phyloP scores from a whole-genome alignment of 306 rosid species.

The Fragaria vesca region DNA sequence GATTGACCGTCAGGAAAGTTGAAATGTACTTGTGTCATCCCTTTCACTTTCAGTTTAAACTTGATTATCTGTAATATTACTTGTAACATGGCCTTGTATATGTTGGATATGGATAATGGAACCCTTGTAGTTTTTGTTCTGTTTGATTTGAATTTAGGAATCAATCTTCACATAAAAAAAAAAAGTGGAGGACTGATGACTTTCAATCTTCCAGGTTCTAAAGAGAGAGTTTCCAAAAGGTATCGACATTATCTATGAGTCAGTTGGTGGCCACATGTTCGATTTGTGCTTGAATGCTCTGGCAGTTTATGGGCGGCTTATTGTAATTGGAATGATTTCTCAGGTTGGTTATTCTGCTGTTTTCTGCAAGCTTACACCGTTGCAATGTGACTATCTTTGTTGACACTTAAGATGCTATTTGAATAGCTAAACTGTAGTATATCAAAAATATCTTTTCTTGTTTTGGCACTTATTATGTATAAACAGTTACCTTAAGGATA shows the following conservation, averaged over 20 bases:
- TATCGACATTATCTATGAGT: constrained; percentile 83
- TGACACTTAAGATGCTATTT: not conserved
- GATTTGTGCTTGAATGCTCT: constrained; percentile 81
- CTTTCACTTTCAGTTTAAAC: not conserved
- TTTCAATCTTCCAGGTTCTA: constrained; percentile 56
- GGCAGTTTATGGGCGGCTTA: constrained; percentile 74
- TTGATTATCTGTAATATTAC: too few species aligned
- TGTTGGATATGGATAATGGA: not conserved
- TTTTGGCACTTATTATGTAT: not conserved
- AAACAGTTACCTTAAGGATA: not conserved
- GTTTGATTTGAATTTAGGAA: not conserved
- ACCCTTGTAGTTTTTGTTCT: not conserved
- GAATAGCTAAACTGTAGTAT: not conserved
- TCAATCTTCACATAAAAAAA: too few species aligned
- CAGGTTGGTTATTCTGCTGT: constrained; percentile 48
- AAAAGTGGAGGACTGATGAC: not conserved
- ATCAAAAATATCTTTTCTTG: not conserved
- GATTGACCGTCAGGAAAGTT: not conserved
- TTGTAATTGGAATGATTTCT: constrained; percentile 96
- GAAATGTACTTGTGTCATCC: not conserved
- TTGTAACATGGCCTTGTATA: not conserved
- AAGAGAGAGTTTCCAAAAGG: constrained; percentile 77
- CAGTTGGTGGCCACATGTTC: constrained; percentile 95
- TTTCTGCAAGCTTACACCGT: constrained; percentile 12
- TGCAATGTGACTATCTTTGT: constrained; percentile 12